Evolutionary conservation across 2,329 filamentous ascomycete genomes (phyloP).

Genomic region (Penicillium digitatum): DNA sequence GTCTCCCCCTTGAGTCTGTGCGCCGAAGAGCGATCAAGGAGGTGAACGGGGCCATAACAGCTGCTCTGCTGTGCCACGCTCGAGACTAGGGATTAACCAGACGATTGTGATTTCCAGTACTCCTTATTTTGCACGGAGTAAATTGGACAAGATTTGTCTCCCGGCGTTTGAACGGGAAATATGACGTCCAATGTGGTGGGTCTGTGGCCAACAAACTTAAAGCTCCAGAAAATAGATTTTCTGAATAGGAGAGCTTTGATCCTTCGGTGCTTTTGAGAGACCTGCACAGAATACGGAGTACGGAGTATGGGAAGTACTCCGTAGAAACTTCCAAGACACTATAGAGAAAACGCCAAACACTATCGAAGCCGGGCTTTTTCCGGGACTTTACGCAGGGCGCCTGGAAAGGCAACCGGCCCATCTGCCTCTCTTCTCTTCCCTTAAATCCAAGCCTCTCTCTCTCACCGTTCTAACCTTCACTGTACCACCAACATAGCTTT

Average conservation of each 20-base stretch:
- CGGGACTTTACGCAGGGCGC: conserved; percentile 17
- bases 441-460: background rate
- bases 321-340: background rate
- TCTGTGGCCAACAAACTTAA: conserved; percentile 1
- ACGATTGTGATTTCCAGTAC: background rate
- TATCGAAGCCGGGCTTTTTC: background rate
- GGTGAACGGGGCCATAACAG: background rate
- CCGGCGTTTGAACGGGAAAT: background rate
- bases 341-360: background rate
- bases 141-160: too few relatives aligned
- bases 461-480: background rate
- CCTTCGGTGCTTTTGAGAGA: background rate
- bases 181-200: conserved; percentile 3
- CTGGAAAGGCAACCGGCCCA: conserved; percentile 21
- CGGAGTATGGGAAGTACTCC: background rate
- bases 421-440: background rate
- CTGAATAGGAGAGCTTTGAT: background rate
- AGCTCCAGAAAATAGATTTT: conserved; percentile 3
- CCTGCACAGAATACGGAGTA: background rate
- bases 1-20: conserved; percentile 15
- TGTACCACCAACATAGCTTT: background rate
- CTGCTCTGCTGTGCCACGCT: background rate
- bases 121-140: background rate
- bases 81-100: background rate
- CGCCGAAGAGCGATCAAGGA: conserved; percentile 1